Evolutionary conservation across 495 filamentous ascomycete species (phyloP), one percentile per base, ranked within the genome.

Genomic region (Pseudomonodictys pantanalensis): DNA sequence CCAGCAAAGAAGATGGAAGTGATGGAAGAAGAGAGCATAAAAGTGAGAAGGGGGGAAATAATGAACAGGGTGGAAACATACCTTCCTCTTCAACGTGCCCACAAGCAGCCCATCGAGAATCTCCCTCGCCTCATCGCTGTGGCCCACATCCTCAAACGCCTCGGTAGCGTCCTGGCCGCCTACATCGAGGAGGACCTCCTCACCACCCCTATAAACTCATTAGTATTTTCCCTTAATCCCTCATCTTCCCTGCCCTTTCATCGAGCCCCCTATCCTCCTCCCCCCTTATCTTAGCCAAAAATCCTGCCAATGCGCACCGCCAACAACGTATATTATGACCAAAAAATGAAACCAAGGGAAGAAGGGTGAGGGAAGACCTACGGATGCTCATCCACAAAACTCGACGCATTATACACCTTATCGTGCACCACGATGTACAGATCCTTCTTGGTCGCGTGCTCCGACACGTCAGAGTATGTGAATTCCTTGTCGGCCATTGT

Each of bases 301-400:
- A n/a, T n/a, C n/a, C n/a, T n/a, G n/a, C n/a, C n/a, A n/a, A n/a
- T n/a, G n/a, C n/a, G n/a, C n/a, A n/a, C n/a, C n/a, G n/a, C n/a
- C n/a, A n/a, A n/a, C n/a, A n/a, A n/a, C n/a, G n/a, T n/a, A n/a
- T n/a, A n/a, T n/a, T n/a, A n/a, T n/a, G n/a, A n/a, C n/a, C n/a
- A n/a, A n/a, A n/a, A n/a, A n/a, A n/a, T n/a, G n/a, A n/a, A 22
- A 28, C 30, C 26, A 9, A 12, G 26, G 47, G 38, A 38, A 12
- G 28, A 38, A 46, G 47, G 2, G 20, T 17, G 17, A 44, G 30
- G 18, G 15, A 7, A 44, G 12, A 92, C 93, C 75, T 90, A 98
- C 92, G 95, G 95, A 78, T 99, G 95, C 85, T 99, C 95, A 73
- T 97, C 92, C 56, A 97, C 80, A 77, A 99, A 99, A 71, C 82